Base-by-base conservation (phyloP, 176 grass and related monocot species). In the Calamus simplicifolius region DNA sequence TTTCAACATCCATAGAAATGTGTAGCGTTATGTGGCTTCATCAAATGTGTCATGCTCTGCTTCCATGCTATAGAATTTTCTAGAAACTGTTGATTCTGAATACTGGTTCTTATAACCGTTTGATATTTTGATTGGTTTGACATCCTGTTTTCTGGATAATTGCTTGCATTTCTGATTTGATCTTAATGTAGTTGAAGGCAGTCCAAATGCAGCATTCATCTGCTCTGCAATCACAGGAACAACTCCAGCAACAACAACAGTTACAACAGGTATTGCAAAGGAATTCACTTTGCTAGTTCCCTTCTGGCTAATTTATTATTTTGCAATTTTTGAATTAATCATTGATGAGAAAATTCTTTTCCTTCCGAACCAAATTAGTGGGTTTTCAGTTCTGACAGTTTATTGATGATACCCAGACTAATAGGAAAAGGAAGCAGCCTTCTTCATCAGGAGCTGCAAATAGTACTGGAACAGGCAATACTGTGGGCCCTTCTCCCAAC, bases 391-490 rank as follows among this genome's bases (percentile, higher is more conserved):
- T 30, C 18, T 53, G 10, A 4, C 19, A 27, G 5, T 74, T 64
- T 75, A 54, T 67, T 55, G 50, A 5, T 68, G 27, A 60, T 77
- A 38, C 75, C 30, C 72, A 97, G 87, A 85, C 63, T 68, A 92
- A 89, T 54, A 98, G 81, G 77, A 97, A 97, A 81, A 88, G 94
- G 80, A 98, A 98, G 56, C 94, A 92, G 57, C 62, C 87, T 73
- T 75, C 94, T 54, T 92, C 87, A 18, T 92, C 94, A 48, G 94
- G 94, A 69, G 62, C 94, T 65, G 94, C 94, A 71, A 92, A 98
- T 69, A 98, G 94, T 73, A 89, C 88, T 30, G 94, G 94, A 28
- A 98, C 94, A 57, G 94, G 94, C 69, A 92, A 92, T 53, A 93
- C 94, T 21, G 85, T 88, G 51, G 87, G 87, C 35, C 93, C 84